Conservation (phyloP, 768 basidiomycete genomes). For the Suillus spraguei region DNA sequence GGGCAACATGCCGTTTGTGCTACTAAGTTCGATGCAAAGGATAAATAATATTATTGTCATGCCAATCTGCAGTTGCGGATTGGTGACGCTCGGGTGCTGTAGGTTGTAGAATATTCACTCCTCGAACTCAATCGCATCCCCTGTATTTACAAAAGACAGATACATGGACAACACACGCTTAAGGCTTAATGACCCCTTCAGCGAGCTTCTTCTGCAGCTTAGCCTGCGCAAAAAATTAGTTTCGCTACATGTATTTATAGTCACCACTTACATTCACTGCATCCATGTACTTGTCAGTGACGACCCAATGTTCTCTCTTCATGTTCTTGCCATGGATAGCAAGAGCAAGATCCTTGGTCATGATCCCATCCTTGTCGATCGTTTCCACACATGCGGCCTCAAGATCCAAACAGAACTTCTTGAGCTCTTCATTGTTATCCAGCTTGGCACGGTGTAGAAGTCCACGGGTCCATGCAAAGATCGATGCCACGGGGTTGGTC, state of each 20-base stretch:
- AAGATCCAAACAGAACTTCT: slow-evolving; percentile 73
- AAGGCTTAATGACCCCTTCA: slow-evolving; percentile 25
- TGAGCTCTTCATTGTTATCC: slow-evolving; percentile 77
- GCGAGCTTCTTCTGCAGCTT: slow-evolving; percentile 49
- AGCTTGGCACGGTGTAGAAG: slow-evolving; percentile 91
- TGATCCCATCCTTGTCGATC: slow-evolving; percentile 86
- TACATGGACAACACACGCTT: slow-evolving; percentile 8
- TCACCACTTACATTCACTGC: slow-evolving; percentile 74
- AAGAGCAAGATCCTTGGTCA: slow-evolving; percentile 97
- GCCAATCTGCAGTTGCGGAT: too few relatives aligned
- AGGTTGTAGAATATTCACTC: neutral
- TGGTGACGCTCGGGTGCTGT: neutral
- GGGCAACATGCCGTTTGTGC: too few relatives aligned
- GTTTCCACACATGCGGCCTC: slow-evolving; percentile 90
- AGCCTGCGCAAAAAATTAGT: slow-evolving; percentile 33
- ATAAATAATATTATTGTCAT: too few relatives aligned
- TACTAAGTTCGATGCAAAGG: too few relatives aligned
- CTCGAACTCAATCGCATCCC: neutral
- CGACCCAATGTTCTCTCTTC: slow-evolving; percentile 96
- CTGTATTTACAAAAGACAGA: neutral
- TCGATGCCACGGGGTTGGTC: slow-evolving; percentile 97
- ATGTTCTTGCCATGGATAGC: slow-evolving; percentile 90
- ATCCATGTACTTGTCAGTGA: slow-evolving; percentile 93
- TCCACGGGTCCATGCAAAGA: slow-evolving; percentile 98
- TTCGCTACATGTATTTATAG: neutral